Conservation (phyloP, 768 basidiomycete genomes). For the Panaeolus papilionaceus region DNA sequence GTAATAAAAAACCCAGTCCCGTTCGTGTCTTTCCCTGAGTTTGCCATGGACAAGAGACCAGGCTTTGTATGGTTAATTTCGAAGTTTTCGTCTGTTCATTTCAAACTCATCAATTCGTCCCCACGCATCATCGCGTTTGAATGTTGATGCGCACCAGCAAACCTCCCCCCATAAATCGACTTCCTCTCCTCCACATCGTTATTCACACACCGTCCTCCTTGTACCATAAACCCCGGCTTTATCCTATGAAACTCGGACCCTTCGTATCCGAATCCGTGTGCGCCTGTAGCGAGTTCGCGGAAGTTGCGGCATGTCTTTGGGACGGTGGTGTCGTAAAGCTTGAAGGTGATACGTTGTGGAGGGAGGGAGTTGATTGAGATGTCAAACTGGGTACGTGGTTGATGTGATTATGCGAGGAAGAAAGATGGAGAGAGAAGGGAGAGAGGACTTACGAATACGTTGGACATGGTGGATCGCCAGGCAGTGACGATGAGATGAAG, state of each 20-base stretch:
- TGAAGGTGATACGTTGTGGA: conserved; percentile 76
- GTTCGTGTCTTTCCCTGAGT: conserved; percentile 83
- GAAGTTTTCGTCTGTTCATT: conserved; percentile 83
- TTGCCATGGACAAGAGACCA: conserved; percentile 80
- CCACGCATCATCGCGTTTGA: no score
- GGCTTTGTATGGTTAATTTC: conserved; percentile 72
- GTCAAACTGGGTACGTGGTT: conserved; percentile 58
- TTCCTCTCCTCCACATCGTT: conserved; percentile 79
- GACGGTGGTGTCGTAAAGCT: conserved; percentile 81
- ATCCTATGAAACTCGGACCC: conserved; percentile 80
- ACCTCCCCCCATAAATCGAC: conserved; percentile 77
- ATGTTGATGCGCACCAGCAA: conserved; percentile 58
- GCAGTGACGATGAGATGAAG: no score
- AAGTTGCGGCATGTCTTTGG: conserved; percentile 85
- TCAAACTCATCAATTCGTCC: no score
- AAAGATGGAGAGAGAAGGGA: no score
- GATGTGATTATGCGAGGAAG: no score
- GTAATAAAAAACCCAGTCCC: conserved; percentile 92
- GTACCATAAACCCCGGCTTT: conserved; percentile 86
- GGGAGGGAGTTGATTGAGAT: conserved; percentile 51
- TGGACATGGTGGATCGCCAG: no score
- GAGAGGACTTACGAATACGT: no score
- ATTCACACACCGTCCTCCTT: conserved; percentile 75
- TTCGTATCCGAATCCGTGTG: conserved; percentile 76
- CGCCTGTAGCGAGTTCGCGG: conserved; percentile 84